Conservation (phyloP, 805 yeast species). For the Barnettozyma botsteinii region DNA sequence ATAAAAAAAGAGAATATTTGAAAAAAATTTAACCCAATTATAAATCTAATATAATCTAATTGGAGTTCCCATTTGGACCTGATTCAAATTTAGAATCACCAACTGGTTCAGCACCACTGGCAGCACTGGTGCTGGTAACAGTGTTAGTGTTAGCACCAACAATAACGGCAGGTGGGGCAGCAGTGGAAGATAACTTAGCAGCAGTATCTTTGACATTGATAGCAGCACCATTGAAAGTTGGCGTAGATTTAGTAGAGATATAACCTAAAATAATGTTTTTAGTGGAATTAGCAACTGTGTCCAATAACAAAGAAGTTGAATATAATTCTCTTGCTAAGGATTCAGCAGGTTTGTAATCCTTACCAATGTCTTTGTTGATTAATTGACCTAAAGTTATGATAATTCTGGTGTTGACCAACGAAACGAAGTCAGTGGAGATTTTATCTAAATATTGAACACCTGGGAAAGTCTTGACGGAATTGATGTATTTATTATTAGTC, state of each 20-base stretch:
- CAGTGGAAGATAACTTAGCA: not conserved
- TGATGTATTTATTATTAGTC: not conserved
- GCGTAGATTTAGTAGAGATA: not conserved
- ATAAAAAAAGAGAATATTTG: too few species aligned
- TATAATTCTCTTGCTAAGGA: not conserved
- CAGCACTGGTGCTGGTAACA: too few species aligned
- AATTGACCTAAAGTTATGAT: constrained; percentile 1
- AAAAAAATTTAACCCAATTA: too few species aligned
- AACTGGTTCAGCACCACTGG: too few species aligned
- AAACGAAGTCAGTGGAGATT: not conserved
- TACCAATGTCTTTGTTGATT: not conserved
- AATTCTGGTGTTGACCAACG: constrained; percentile 1
- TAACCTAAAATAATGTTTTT: not conserved
- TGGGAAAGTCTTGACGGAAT: constrained; percentile 5
- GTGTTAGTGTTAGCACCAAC: too few species aligned
- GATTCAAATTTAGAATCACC: too few species aligned
- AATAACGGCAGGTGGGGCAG: not conserved
- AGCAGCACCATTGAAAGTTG: constrained; percentile 3
- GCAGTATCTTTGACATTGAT: constrained; percentile 1
- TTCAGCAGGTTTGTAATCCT: not conserved
- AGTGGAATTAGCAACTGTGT: not conserved
- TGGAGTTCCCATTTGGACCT: too few species aligned
- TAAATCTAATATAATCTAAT: too few species aligned
- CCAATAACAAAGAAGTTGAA: not conserved
- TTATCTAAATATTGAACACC: constrained; percentile 3